A percentile compares a stretch with the other conserved stretches of the same genome.
phyloP scores from a whole-genome alignment of 2,329 filamentous ascomycete species.

The Fusarium sp. region DNA sequence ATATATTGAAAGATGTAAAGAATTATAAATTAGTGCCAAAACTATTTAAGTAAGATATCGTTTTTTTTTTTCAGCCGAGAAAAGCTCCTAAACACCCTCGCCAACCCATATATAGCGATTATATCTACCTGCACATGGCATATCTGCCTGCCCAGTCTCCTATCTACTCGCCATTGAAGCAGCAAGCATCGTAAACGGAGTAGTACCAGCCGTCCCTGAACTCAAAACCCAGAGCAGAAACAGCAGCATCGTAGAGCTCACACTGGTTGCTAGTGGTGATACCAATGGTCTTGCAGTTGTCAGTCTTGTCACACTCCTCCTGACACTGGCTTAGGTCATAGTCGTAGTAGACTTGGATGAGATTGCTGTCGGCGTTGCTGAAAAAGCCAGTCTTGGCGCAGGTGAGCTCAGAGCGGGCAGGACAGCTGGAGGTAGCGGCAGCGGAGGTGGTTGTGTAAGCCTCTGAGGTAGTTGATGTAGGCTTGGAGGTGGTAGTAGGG shows the following conservation, averaged over 20 bases:
- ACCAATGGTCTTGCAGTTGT: slow-evolving; percentile 20
- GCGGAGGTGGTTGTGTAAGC: slow-evolving; percentile 10
- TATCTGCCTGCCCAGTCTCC: background rate
- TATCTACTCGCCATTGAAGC: slow-evolving; percentile 8
- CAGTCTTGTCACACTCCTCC: background rate
- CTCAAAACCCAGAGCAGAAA: slow-evolving; percentile 6
- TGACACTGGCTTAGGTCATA: slow-evolving; percentile 5
- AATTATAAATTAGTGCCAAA: background rate
- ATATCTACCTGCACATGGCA: background rate
- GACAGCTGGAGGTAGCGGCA: slow-evolving; percentile 4
- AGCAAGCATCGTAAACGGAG: slow-evolving; percentile 24
- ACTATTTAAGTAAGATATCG: background rate
- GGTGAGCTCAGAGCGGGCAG: background rate
- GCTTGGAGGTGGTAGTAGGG: background rate
- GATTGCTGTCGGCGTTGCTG: background rate
- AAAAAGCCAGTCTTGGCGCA: slow-evolving; percentile 16
- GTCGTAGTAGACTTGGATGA: background rate
- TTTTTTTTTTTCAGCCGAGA: background rate
- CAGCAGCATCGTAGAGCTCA: slow-evolving; percentile 22
- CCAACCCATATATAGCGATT: background rate
- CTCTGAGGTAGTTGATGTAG: slow-evolving; percentile 16
- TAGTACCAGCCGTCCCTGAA: background rate
- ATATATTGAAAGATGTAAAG: slow-evolving; percentile 9
- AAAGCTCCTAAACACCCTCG: background rate
- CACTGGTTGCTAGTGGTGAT: slow-evolving; percentile 14